Base-by-base conservation (phyloP, 306 rosid species). In the Quercus parvula region DNA sequence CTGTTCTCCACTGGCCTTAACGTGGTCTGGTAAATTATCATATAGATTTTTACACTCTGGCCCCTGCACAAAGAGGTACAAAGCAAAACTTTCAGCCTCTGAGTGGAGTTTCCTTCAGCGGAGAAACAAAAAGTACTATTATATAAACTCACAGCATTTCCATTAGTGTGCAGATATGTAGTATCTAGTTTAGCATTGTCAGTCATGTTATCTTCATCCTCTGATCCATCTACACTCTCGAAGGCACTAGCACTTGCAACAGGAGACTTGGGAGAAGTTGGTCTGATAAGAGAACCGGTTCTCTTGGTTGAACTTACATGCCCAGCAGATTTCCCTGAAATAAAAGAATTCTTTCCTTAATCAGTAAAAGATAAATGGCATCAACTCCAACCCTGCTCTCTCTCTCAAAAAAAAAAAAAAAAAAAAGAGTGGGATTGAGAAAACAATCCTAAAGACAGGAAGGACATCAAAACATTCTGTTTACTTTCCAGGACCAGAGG, bases 231-330 rank as follows among this genome's bases (percentile, higher is more conserved):
- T 56, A 89, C 85, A 75, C 99, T 96, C 82, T 91, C 99, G 58
- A 93, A 93, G 74, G 94, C 98, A 78, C 93, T 90, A 35, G 85
- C 94, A 87, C 99, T 96, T 87, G 91, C 94, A 90, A 86, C 97
- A 25, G 99, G 99, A 51, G 99, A 93, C 84, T 89, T 96, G 24
- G 98, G 97, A 78, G 98, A 90, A 70, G 85, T 86, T 74, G 91
- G 81, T 84, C 93, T 81, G 70, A 91, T 73, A 81, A 88, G 67
- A 76, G 54, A 66, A 55, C 77, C 44, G 18, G 54, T 87, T 81
- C 89, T 91, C 92, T 89, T 89, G 38, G 84, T 73, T 69, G 92
- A 75, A 79, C 79, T 86, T 66, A 77, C 56, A 58, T 64, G 87
- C 63, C 54, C 61, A 19, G 89, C 78, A 41, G 89, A 75, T 83